Conservation (phyloP, 495 filamentous ascomycete species). For the Entonaema liquescens region DNA sequence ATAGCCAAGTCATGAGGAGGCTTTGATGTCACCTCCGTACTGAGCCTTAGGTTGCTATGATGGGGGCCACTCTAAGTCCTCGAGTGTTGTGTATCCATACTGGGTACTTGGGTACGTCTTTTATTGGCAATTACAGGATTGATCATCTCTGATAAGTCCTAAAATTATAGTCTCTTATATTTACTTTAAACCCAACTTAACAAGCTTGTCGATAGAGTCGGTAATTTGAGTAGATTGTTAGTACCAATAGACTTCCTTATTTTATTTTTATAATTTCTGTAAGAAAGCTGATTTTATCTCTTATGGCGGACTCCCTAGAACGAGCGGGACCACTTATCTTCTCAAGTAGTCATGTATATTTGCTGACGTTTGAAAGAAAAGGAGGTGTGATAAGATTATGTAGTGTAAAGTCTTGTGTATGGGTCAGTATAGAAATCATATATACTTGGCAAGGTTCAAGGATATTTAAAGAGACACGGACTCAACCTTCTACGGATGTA, state of each 20-base stretch:
- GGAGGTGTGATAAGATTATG: conserved; percentile 26
- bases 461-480: conserved; percentile 31
- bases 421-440: conserved; percentile 13
- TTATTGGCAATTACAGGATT: neutral
- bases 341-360: conserved; percentile 4
- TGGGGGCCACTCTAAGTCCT: neutral
- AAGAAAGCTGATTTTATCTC: neutral
- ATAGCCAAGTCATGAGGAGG: neutral
- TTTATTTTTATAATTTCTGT: neutral
- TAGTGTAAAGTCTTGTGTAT: conserved; percentile 18
- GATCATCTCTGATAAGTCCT: too few species aligned
- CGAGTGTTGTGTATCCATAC: too few species aligned
- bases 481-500: conserved; percentile 25
- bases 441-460: conserved; percentile 31
- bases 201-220: neutral
- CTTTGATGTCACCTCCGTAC: neutral
- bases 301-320: neutral
- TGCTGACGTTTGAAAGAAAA: neutral
- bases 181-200: neutral
- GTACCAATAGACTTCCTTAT: neutral
- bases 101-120: too few species aligned
- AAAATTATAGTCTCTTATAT: neutral
- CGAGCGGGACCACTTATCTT: neutral
- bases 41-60: neutral
- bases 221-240: neutral